Conservation (phyloP, 805 yeast genomes). For the Saturnispora quitensis region DNA sequence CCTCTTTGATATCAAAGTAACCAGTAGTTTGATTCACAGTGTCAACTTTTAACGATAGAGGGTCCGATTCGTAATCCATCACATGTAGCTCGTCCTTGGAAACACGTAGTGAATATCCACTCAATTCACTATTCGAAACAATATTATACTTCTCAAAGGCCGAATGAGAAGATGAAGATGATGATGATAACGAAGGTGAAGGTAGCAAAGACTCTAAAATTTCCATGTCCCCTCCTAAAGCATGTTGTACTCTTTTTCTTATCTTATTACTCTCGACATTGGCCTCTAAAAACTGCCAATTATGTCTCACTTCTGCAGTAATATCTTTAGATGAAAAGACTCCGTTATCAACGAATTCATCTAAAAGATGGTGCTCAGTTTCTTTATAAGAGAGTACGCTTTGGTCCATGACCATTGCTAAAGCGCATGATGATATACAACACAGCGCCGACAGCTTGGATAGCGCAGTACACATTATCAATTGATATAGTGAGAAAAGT, state of each 20-base stretch:
- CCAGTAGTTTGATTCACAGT: constrained; percentile 77
- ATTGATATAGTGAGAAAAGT: background rate
- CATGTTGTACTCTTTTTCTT: background rate
- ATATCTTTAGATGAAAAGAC: constrained; percentile 2
- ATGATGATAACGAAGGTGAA: background rate
- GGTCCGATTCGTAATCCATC: constrained; percentile 27
- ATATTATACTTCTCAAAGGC: background rate
- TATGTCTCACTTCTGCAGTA: constrained; percentile 2
- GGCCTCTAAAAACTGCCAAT: constrained; percentile 11
- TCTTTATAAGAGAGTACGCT: constrained; percentile 1
- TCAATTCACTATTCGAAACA: constrained; percentile 11
- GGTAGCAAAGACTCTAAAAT: background rate
- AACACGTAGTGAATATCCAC: constrained; percentile 21
- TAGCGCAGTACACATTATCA: background rate
- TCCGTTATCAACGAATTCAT: constrained; percentile 9
- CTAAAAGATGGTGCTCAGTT: constrained; percentile 6
- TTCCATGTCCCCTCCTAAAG: background rate
- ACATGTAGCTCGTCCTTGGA: background rate
- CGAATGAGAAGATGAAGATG: background rate
- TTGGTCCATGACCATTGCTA: background rate
- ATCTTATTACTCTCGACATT: background rate
- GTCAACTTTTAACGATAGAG: constrained; percentile 69
- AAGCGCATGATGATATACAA: background rate
- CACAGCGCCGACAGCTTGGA: background rate
- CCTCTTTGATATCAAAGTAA: constrained; percentile 55